Evolutionary conservation across 768 basidiomycete species (phyloP).

Genomic region (Lactifluus hygrophoroides): DNA sequence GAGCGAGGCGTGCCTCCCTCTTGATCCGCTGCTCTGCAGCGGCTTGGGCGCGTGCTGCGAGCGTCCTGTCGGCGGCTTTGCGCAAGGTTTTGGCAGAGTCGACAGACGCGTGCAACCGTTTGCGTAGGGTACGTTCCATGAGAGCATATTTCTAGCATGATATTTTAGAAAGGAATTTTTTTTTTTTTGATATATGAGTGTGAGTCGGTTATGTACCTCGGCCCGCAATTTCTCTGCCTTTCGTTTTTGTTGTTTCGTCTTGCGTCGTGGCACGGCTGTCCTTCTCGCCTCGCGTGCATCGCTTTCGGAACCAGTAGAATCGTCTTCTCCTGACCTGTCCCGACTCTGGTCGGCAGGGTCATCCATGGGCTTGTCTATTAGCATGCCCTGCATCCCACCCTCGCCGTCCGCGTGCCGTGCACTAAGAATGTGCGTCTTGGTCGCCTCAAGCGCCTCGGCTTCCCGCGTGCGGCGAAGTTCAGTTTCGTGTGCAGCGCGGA

Average conservation of each 20-base stretch:
- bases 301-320: conserved; percentile 20
- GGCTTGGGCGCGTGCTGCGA: conserved; percentile 33
- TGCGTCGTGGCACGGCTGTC: conserved; percentile 35
- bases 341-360: conserved; percentile 24
- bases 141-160: conserved; percentile 50
- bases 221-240: conserved; percentile 56
- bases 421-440: conserved; percentile 47
- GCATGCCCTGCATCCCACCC: conserved; percentile 55
- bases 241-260: conserved; percentile 58
- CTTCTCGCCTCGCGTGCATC: conserved; percentile 27
- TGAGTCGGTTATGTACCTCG: conserved; percentile 39
- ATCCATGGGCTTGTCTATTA: conserved; percentile 39
- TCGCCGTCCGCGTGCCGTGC: conserved; percentile 32
- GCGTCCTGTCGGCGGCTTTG: conserved; percentile 30
- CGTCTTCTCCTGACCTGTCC: conserved; percentile 9
- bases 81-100: conserved; percentile 47
- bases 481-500: conserved; percentile 54
- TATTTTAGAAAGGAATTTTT: background rate
- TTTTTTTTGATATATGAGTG: too few species aligned
- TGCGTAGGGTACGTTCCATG: conserved; percentile 48
- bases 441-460: conserved; percentile 42
- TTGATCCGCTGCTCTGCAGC: conserved; percentile 35
- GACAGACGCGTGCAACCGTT: conserved; percentile 54
- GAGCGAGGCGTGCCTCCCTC: conserved; percentile 42
- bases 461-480: conserved; percentile 53